Evolutionary conservation across 768 basidiomycete genomes (phyloP), one percentile per base, ranked within the genome.

Genomic region (Leucogyrophana mollusca): DNA sequence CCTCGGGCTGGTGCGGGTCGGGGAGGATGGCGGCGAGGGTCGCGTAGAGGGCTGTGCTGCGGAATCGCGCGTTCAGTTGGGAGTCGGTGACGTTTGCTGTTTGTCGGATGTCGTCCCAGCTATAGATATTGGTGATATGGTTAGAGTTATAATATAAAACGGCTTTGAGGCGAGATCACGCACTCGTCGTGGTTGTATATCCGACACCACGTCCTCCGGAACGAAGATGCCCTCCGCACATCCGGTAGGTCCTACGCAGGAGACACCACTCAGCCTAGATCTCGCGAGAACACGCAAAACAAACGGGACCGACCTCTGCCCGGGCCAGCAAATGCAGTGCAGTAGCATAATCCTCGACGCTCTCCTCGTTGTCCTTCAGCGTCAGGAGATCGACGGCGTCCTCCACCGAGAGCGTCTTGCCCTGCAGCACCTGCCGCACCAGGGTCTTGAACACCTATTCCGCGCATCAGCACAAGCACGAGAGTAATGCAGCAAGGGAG

Each of bases 161-260:
- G 11, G 23, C 37, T n/a, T 21, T 16, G 11, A 32, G 21, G 46
- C 16, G 9, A 34, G 37, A 43, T 49, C 40, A 73, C 85, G 50
- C 64, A 95, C 94, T 96, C 81, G 61, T 97, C 93, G 41, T 90
- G 85, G 42, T 87, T 75, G 60, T 89, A 95, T 37, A 95, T 78
- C 23, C 94, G 75, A 27, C 94, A 78, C 94, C 94, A 97, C 13
- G 90, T 76, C 24, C 80, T 82, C 37, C 83, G 74, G 57, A 89
- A 78, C 4, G 90, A 84, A 20, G 87, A 80, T 34, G 76, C 58
- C 60, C 76, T 77, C 39, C 94, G 76, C 24, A 79, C 78, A 47
- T 83, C 80, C 0, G 93, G 92, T 3, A 90, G 58, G 43, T 78
- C 75, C 86, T 91, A 43, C n/a, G 25, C n/a, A n/a, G n/a, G 27